These are phyloP conservation scores for Aspergillus carlsbadensis DNA, from an alignment of 495 filamentous ascomycete genomes.

Conservation along the genomic window DNA sequence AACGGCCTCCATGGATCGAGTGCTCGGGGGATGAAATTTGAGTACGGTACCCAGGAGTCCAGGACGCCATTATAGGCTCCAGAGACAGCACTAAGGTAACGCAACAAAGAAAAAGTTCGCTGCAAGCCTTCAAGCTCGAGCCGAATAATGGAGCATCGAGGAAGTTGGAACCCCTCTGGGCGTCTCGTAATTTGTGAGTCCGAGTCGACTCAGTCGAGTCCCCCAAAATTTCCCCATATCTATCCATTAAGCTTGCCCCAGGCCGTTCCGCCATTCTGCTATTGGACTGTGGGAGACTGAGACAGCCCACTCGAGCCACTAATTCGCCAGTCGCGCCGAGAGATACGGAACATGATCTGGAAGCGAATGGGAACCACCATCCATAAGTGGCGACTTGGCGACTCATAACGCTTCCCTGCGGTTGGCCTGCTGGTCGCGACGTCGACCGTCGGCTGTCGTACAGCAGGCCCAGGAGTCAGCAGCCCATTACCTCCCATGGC, in stretches of 20 bases:
- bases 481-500: too few relatives aligned
- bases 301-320: background rate
- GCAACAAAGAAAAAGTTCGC: background rate
- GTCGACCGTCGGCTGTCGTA: too few relatives aligned
- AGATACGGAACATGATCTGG: too few relatives aligned
- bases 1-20: background rate
- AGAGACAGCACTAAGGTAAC: background rate
- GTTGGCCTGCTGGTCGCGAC: too few relatives aligned
- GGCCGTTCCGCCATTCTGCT: background rate
- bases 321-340: too few relatives aligned
- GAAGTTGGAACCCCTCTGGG: too few relatives aligned
- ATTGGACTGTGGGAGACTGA: constrained; percentile 16
- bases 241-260: constrained; percentile 13
- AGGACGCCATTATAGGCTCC: too few relatives aligned
- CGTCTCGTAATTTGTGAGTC: too few relatives aligned
- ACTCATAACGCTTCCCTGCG: too few relatives aligned
- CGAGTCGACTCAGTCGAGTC: constrained; percentile 9
- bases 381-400: constrained; percentile 2
- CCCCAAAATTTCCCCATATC: constrained; percentile 22
- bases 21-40: too few relatives aligned
- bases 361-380: constrained; percentile 1
- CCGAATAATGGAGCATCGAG: constrained; percentile 3
- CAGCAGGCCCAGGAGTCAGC: too few relatives aligned
- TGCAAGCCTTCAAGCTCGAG: background rate
- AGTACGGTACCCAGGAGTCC: too few relatives aligned